Percentiles rank a stretch among this genome's conserved stretches.
Conservation (phyloP, 345 rosid genomes). For the Rhizophora apiculata region DNA sequence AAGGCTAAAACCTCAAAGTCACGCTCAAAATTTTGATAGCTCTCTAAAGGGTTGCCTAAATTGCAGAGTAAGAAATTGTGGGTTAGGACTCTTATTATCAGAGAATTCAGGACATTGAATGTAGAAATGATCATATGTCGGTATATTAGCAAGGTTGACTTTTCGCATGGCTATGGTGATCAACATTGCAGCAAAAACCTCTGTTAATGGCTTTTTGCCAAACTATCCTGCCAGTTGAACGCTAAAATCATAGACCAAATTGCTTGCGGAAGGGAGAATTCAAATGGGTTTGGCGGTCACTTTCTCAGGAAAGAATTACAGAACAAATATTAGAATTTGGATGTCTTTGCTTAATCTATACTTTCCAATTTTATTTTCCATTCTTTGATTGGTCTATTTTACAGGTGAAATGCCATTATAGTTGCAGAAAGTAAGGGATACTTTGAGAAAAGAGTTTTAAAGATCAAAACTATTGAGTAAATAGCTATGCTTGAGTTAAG, state of each 20-base stretch:
- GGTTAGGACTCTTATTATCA: slow-evolving; percentile 13
- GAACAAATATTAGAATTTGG: not conserved
- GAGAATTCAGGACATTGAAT: slow-evolving; percentile 31
- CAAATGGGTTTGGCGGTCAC: slow-evolving; percentile 21
- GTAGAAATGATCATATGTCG: slow-evolving; percentile 1
- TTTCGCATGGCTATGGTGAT: slow-evolving; percentile 41
- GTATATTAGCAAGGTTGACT: slow-evolving; percentile 45
- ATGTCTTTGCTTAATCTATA: not conserved
- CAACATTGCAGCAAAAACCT: slow-evolving; percentile 43
- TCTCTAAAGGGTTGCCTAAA: slow-evolving; percentile 7
- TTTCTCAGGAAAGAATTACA: not conserved
- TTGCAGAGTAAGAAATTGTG: slow-evolving; percentile 18
- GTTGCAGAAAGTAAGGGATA: too few species aligned
- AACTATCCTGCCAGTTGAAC: slow-evolving; percentile 38
- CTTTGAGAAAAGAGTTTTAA: too few species aligned
- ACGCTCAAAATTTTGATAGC: not conserved
- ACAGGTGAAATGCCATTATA: slow-evolving; percentile 24
- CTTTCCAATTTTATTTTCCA: not conserved
- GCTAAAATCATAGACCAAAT: slow-evolving; percentile 6
- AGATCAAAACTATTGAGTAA: too few species aligned
- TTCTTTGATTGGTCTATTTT: not conserved
- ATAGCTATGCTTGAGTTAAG: too few species aligned
- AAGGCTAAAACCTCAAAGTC: slow-evolving; percentile 16
- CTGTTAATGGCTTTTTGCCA: slow-evolving; percentile 49
- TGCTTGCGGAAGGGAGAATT: slow-evolving; percentile 24